phyloP scores from a whole-genome alignment of 805 yeast species.

The Sugiyamaella marilandica region DNA sequence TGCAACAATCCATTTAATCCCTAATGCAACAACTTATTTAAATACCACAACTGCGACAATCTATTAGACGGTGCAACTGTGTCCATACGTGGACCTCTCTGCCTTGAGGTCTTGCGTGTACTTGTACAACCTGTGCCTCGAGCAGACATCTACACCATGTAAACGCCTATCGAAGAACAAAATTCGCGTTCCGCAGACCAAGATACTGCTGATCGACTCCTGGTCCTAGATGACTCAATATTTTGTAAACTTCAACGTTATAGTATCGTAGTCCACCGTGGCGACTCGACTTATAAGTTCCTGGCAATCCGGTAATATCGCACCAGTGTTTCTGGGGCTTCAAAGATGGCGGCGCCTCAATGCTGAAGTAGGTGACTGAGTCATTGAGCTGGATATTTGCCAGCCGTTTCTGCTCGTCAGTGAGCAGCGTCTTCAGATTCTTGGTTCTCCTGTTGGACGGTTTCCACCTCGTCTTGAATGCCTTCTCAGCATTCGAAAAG shows the following conservation, averaged over 20 bases:
- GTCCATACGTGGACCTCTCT: too few species aligned
- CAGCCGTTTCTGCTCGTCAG: slow-evolving; percentile 73
- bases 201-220: slow-evolving; percentile 93
- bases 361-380: slow-evolving; percentile 58
- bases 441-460: slow-evolving; percentile 61
- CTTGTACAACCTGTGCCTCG: too few species aligned
- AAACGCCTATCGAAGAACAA: slow-evolving; percentile 54
- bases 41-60: too few species aligned
- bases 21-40: too few species aligned
- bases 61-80: too few species aligned
- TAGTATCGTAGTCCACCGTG: slow-evolving; percentile 71
- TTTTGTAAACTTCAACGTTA: slow-evolving; percentile 78
- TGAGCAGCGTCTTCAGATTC: slow-evolving; percentile 63
- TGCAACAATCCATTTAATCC: too few species aligned
- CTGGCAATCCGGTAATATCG: slow-evolving; percentile 86
- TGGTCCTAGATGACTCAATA: slow-evolving; percentile 70
- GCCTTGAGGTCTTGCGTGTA: too few species aligned
- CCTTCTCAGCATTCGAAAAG: slow-evolving; percentile 19
- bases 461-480: slow-evolving; percentile 59
- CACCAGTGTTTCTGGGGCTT: slow-evolving; percentile 80
- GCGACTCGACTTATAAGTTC: slow-evolving; percentile 63
- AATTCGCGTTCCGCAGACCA: slow-evolving; percentile 82
- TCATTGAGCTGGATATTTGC: slow-evolving; percentile 30
- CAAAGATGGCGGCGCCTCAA: slow-evolving; percentile 84
- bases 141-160: too few species aligned